Base-by-base conservation (phyloP, 2,329 filamentous ascomycete species). In the Verticillium nubilum region DNA sequence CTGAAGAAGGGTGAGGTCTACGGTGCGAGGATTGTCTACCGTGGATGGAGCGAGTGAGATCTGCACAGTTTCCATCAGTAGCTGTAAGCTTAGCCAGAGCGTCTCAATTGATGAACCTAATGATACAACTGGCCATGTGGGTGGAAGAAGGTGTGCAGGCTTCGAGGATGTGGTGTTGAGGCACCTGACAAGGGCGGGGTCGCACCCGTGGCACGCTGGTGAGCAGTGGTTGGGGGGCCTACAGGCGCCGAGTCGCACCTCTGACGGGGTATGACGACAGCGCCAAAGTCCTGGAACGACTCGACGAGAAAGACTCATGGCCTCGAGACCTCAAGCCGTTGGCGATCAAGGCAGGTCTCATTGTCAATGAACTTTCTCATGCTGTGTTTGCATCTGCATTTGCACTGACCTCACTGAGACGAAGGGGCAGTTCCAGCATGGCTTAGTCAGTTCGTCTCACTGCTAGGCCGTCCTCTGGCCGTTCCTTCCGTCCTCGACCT, bases 1-100 rank as follows among this genome's bases (percentile, higher is more conserved):
- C 76, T 98, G 63, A 94, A 90, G 81, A 93, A 89, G 78, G 94
- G 94, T 0, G 81, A 94, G 72, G 86, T 85, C 62, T 98, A 91
- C 73, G 94, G 94, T 1, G 86, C 86, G 63, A 86, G 86, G 64
- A 92, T 89, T 65, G 87, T 96, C 63, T 98, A 97, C 77, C 87
- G 86, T 69, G 91, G 86, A 0, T 98, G 94, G 94, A 86, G 88
- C 72, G 86, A 86, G 63, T 86, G 75, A 65, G 25, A 19, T 13
- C n/a, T 26, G 42, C 19, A 12, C 9, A 19, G 12, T 13, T 50
- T 12, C n/a, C 7, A 19, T 50, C 5, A 50, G 19, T 25, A 50
- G 19, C 42, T 50, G 19, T 50, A 13, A 25, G 42, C n/a, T 23
- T 25, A 23, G 19, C 5, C 42, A 23, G 42, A 50, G 19, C 42